Base-by-base conservation (phyloP, 2,329 filamentous ascomycete genomes). In the Cercospora citrullina region DNA sequence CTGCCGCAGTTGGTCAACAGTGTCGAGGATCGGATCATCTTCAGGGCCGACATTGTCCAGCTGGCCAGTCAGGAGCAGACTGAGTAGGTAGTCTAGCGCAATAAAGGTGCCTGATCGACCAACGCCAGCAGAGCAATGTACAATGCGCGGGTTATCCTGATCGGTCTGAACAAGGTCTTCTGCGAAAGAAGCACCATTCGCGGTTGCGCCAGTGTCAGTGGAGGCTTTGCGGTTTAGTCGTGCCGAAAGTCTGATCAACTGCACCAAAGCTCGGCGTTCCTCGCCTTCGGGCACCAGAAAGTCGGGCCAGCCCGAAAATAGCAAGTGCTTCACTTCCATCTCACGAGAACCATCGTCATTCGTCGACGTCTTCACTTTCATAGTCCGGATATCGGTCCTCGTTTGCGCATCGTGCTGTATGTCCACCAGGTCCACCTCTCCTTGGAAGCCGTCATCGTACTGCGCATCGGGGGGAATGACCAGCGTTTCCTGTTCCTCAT, bases 91-190 rank as follows among this genome's bases (percentile, higher is more conserved):
- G 80, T 98, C 95, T n/a, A 99, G 86, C 1, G 93, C 91, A 75
- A 99, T 97, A 77, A 98, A 99, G 0, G 95, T 98, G 36, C 95
- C 95, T 7, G 92, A 96, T 65, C 95, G 89, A 12, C 95, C 95
- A 14, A 99, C 94, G 45, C 95, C 95, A 7, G 95, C 95, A 76
- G 92, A 96, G 82, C 84, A 86, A 67, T 86, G 84, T 2, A 86
- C 80, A 68, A 98, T 89, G 65, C 94, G 89, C 4, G 94, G 92
- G 74, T 91, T 93, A 57, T 71, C 69, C 60, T 77, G 72, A 33
- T 74, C 72, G 8, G 72, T 67, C 48, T 66, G 64, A n/a, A 73
- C 68, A n/a, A 74, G 69, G 53, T 74, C 73, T 26, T 68, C 58
- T 77, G 80, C 68, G 59, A 73, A 68, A 61, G 69, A 68, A 61